Evolutionary conservation across 345 rosid genomes (phyloP).

Genomic region (Lenwebbia sp.): DNA sequence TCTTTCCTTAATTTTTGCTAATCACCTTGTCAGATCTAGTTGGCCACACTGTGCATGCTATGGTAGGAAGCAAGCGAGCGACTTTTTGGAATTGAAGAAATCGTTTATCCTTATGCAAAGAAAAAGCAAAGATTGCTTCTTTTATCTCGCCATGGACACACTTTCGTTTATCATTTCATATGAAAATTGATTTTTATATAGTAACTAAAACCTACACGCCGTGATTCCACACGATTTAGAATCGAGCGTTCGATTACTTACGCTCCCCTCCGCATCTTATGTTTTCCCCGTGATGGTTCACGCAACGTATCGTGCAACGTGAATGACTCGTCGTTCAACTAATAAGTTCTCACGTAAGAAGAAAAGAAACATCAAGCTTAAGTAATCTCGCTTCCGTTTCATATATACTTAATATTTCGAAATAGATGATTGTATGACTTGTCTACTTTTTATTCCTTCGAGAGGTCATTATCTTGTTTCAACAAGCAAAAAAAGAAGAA

Average conservation of each 20-base stretch:
- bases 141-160: background rate
- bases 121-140: background rate
- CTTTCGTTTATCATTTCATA: background rate
- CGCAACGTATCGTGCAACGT: fast-evolving
- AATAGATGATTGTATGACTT: background rate
- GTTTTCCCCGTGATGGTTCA: fast-evolving
- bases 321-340: background rate
- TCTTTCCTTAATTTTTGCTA: background rate
- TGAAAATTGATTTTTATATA: background rate
- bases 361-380: fast-evolving
- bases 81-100: background rate
- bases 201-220: too few relatives aligned
- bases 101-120: background rate
- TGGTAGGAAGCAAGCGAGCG: background rate
- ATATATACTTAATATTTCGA: background rate
- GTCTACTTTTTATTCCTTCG: background rate
- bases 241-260: background rate
- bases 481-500: background rate
- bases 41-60: background rate
- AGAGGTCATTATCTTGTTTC: background rate
- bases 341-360: background rate
- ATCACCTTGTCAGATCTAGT: background rate
- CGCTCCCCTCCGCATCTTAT: fast-evolving
- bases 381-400: background rate
- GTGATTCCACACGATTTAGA: background rate